Base-by-base conservation (phyloP, 352 stramenopile genomes). In the Pythium rishiriense region DNA sequence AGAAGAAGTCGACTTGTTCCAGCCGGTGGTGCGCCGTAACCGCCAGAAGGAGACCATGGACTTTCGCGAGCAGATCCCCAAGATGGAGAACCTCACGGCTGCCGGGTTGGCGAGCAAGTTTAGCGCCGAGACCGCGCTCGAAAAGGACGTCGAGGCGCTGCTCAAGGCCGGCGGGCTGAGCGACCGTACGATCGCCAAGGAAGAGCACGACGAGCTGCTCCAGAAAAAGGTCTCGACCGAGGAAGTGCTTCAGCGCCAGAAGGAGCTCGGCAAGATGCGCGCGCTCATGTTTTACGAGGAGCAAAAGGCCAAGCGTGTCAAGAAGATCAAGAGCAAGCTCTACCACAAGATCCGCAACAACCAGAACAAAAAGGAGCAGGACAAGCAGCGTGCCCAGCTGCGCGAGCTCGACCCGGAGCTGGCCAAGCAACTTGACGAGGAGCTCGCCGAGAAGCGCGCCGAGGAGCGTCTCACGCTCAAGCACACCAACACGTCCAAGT, bases 241-340 rank as follows among this genome's bases (percentile, higher is more conserved):
- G n/a, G 85, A 98, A 29, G 88, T 98, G 45, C 69, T 82, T 55
- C 78, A 81, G 45, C 88, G 92, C 5, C 90, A 97, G 62, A 84
- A 85, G 39, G 94, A 99, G 70, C 76, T 99, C 28, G 83, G 96
- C 2, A 98, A 98, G 73, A 93, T 99, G 75, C 87, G 97, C 43
- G 87, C 96, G 55, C 79, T 99, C 43, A 88, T 99, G 70, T 99
- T 99, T 65, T 99, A 99, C 76, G 92, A 99, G 46, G 97, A 99
- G 77, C 93, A 98, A 76, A 99, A 99, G 72, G 75, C 91, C 50
- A 92, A 97, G 68, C 95, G 97, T 31, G 96, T 99, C 28, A 99
- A 99, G 80, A 99, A 99, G 79, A 99, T 99, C 72, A 99, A 99
- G 79, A 98, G 92, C 33, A 99, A 99, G 70, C 93, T 98, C 31